Evolutionary conservation across 305 asterid genomes (phyloP), one percentile per base, ranked within the genome.

Genomic region (Solanum aculeatissimum): DNA sequence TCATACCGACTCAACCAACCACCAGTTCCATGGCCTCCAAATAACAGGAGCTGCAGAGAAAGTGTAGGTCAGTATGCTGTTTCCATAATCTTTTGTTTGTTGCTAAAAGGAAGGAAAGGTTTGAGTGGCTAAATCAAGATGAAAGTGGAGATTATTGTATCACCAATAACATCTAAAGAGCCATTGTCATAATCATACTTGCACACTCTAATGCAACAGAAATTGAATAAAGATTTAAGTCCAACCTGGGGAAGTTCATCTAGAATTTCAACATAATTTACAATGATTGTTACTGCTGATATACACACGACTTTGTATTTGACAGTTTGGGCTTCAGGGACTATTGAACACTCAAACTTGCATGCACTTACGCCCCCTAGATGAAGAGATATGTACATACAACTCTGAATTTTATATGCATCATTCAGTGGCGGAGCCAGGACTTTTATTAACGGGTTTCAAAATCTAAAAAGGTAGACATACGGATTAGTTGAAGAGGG

Each of bases 1-100:
- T 97, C 99, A 85, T 97, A 97, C 45, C 98, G 97, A 91, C 98
- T 97, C 93, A 97, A 88, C 98, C 99, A 97, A 88, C 98, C 99
- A 84, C 98, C 99, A 84, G 98, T 95, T 86, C 95, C 98, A 87
- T 95, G 99, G 88, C 98, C 99, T 87, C 99, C 98, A 91, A 97
- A 97, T 90, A 97, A 87, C 89, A 97, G 74, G 86, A 95, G 97
- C 99, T 97, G 97, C 88, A 91, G 86, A 84, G 49, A 87, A 47
- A 79, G 45, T 12, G 65, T 54, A 79, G 49, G 35, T 79, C 68
- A 79, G 83, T 29, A 53, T 54, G 63, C 32, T 32, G 62, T 54
- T 54, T 32, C 35, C 15, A 27, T n/a, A 45, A 70, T 74, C 63
- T 49, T 47, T 53, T 75, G 13, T 77, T 25, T 54, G n/a, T 53